Conservation (phyloP, 768 basidiomycete genomes). For the Mycena haematopus region DNA sequence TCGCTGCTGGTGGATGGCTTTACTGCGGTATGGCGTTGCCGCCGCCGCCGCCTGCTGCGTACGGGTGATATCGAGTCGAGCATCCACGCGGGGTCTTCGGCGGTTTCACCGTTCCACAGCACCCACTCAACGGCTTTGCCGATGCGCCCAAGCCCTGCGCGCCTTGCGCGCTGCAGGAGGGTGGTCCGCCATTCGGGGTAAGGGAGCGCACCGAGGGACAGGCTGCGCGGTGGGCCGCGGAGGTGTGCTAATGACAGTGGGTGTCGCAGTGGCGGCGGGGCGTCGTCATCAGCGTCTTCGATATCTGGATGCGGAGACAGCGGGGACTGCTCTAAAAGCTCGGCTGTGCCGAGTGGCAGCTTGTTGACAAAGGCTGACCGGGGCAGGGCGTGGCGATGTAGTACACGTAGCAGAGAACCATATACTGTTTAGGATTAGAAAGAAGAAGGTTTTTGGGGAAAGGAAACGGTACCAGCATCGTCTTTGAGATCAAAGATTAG, state of each 20-base stretch:
- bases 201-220: constrained; percentile 48
- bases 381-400: constrained; percentile 49
- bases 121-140: constrained; percentile 60
- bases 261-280: constrained; percentile 24
- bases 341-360: constrained; percentile 12
- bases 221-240: constrained; percentile 1
- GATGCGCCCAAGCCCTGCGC: constrained; percentile 64
- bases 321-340: not conserved
- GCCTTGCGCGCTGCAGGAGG: constrained; percentile 56
- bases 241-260: constrained; percentile 24
- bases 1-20: constrained; percentile 29
- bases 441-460: not conserved
- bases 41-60: not conserved
- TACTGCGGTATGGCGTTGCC: too few species aligned
- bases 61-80: not conserved
- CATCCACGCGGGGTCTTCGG: constrained; percentile 1
- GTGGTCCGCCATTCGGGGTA: constrained; percentile 74
- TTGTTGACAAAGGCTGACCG: constrained; percentile 22
- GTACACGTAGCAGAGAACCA: constrained; percentile 59
- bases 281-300: constrained; percentile 13
- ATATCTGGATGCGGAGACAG: not conserved
- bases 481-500: constrained; percentile 54
- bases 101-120: constrained; percentile 36
- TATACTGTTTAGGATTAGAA: constrained; percentile 28
- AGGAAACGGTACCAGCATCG: constrained; percentile 12